Percentiles rank a stretch among this genome's conserved stretches.
These are phyloP conservation scores for Papiliotrema flavescens DNA, from an alignment of 1,284 basidiomycete genomes.

Conservation along the genomic window DNA sequence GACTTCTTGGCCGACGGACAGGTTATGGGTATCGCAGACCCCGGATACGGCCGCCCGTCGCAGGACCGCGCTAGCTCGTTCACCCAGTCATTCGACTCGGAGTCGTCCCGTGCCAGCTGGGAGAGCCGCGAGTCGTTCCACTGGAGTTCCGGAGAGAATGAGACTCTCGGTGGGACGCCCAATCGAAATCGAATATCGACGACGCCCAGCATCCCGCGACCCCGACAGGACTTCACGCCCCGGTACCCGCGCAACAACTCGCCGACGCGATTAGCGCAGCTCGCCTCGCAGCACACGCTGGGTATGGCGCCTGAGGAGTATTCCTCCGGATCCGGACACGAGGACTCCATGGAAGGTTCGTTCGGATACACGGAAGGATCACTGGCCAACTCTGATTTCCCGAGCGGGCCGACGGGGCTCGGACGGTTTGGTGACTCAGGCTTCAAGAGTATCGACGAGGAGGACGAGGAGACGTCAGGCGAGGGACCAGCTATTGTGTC, in stretches of 20 bases:
- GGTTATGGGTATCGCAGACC: constrained; percentile 34
- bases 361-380: constrained; percentile 14
- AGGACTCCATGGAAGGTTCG: constrained; percentile 8
- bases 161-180: constrained; percentile 13
- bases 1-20: constrained; percentile 37
- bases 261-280: constrained; percentile 28
- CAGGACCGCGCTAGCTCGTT: constrained; percentile 35
- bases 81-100: constrained; percentile 35
- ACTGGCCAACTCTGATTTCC: constrained; percentile 6
- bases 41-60: constrained; percentile 16
- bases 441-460: constrained; percentile 39
- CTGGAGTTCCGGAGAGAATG: constrained; percentile 45
- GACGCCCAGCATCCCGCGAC: constrained; percentile 37
- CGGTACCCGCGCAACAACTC: constrained; percentile 42
- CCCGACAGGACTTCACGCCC: constrained; percentile 44
- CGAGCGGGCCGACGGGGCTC: constrained; percentile 23
- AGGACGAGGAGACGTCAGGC: constrained; percentile 36
- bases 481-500: constrained; percentile 38
- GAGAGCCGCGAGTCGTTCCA: constrained; percentile 43
- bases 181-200: constrained; percentile 30
- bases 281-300: constrained; percentile 26
- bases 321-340: constrained; percentile 19
- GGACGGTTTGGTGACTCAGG: constrained; percentile 35
- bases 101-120: constrained; percentile 43
- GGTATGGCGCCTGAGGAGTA: constrained; percentile 32